These are phyloP conservation scores for Vigna radiata DNA, from an alignment of 306 rosid genomes.

Conservation along the genomic window DNA sequence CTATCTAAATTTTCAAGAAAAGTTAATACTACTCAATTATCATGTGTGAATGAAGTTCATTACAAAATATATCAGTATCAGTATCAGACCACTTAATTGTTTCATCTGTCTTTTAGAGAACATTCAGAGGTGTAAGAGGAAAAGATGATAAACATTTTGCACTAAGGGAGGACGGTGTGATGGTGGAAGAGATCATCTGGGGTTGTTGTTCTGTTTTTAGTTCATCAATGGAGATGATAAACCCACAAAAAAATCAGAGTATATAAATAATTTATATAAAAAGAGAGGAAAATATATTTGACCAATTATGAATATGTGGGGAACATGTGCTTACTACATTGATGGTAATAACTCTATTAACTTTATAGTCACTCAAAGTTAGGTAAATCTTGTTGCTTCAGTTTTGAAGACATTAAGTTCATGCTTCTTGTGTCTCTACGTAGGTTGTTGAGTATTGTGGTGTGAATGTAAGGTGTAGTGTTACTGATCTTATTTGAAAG, in stretches of 20 bases:
- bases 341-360: conserved; percentile 48
- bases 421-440: conserved; percentile 41
- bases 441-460: conserved; percentile 97
- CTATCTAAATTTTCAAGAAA: too few relatives aligned
- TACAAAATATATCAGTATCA: too few relatives aligned
- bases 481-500: conserved; percentile 75
- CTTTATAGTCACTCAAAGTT: conserved; percentile 29
- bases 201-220: neutral
- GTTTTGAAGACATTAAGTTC: conserved; percentile 32
- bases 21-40: too few relatives aligned
- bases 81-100: too few relatives aligned
- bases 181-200: neutral
- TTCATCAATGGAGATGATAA: neutral
- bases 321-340: neutral
- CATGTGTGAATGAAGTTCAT: too few relatives aligned
- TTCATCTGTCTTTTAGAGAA: too few relatives aligned
- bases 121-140: neutral
- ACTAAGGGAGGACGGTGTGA: neutral
- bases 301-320: neutral
- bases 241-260: neutral
- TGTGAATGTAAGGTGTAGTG: conserved; percentile 80
- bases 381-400: conserved; percentile 6
- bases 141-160: neutral
- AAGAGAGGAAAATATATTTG: neutral
- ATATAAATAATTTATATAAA: neutral